phyloP scores from a whole-genome alignment of 2,329 filamentous ascomycete genomes.

The Cadophora luteo-olivacea region DNA sequence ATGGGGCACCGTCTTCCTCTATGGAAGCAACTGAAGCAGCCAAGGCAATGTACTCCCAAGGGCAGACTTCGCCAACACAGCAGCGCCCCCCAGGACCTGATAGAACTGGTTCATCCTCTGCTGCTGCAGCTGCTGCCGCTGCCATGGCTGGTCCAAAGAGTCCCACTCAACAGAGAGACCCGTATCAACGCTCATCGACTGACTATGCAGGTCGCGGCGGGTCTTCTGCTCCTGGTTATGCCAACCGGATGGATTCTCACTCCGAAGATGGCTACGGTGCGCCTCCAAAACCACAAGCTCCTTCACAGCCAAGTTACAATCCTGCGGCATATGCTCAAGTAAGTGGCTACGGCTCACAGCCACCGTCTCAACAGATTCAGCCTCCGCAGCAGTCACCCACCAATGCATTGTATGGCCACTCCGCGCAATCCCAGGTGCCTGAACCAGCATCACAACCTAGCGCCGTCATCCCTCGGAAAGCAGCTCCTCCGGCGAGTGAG shows the following conservation, averaged over 20 bases:
- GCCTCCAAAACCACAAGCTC: constrained; percentile 47
- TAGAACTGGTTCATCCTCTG: constrained; percentile 56
- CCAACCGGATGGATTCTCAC: constrained; percentile 35
- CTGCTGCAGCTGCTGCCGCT: constrained; percentile 63
- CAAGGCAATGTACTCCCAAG: constrained; percentile 63
- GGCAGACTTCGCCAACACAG: constrained; percentile 52
- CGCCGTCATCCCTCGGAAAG: constrained; percentile 54
- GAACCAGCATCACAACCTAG: constrained; percentile 42
- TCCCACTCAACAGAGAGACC: constrained; percentile 35
- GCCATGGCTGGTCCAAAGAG: constrained; percentile 57
- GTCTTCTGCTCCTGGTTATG: constrained; percentile 31
- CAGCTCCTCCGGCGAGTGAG: constrained; percentile 73
- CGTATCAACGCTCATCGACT: constrained; percentile 40
- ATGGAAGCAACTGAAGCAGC: constrained; percentile 67
- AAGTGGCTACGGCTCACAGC: constrained; percentile 56
- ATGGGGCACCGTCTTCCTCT: constrained; percentile 48
- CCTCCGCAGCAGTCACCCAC: constrained; percentile 42
- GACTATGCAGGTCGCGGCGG: constrained; percentile 41
- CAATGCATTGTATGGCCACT: constrained; percentile 23
- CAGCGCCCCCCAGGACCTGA: constrained; percentile 59
- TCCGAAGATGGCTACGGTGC: constrained; percentile 38
- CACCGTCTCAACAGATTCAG: constrained; percentile 37
- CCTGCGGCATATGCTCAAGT: constrained; percentile 77
- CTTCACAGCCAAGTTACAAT: constrained; percentile 73
- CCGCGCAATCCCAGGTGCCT: constrained; percentile 36